Conservation (phyloP, 495 filamentous ascomycete species). For the Aspergillus biplanus region DNA sequence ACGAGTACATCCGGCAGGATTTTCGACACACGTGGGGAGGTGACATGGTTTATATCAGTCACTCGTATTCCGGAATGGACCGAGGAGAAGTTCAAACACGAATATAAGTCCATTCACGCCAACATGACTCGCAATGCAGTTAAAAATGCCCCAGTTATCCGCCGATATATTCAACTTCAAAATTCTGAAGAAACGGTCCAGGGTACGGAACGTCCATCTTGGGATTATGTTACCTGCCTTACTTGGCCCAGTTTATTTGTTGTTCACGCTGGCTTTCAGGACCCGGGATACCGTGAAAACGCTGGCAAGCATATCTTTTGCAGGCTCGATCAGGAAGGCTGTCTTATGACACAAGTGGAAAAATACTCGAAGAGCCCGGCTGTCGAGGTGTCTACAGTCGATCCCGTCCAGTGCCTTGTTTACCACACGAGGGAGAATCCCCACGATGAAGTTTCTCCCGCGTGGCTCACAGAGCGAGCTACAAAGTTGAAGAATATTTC, state of each 20-base stretch:
- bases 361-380: neutral
- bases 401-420: neutral
- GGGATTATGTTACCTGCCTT: neutral
- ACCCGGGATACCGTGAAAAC: neutral
- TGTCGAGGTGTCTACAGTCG: neutral
- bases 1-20: neutral
- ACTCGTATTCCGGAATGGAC: neutral
- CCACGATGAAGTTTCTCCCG: neutral
- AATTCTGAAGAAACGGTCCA: neutral
- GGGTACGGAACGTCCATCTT: neutral
- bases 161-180: neutral
- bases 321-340: neutral
- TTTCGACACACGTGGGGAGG: neutral
- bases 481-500: neutral
- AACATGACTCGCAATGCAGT: neutral
- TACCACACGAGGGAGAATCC: neutral
- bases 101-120: neutral
- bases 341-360: neutral
- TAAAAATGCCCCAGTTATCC: neutral
- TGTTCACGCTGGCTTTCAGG: slow-evolving; percentile 5
- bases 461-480: neutral
- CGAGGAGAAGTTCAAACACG: neutral
- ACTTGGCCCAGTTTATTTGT: neutral
- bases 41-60: neutral
- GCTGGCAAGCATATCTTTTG: neutral